Base-by-base conservation (phyloP, 1,139 yeast species). In the Hansenula sp. region DNA sequence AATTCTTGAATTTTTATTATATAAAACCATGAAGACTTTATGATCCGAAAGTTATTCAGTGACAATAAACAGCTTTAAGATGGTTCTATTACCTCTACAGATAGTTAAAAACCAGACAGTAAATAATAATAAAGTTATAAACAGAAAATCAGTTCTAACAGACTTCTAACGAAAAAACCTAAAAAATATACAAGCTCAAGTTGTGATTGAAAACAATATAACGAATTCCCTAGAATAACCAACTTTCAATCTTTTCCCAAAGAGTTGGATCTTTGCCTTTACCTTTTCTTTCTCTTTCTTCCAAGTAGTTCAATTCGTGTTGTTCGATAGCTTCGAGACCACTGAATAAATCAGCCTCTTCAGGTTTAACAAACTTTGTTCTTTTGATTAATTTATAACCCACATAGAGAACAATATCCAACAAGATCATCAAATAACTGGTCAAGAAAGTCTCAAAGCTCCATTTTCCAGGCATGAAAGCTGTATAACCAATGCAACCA, bases 291-390 rank as follows among this genome's bases (percentile, higher is more conserved):
- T 72, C 61, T 9, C 35, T 33, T 27, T 50, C 49, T 36, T 50
- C 54, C 36, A 67, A 59, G 40, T 55, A 49, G 7, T 49, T 34
- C 30, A 47, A 34, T 56, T 79, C 84, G 56, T 80, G 84, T 35
- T 65, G 65, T 47, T 77, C 84, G 40, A 82, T 70, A 53, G 79
- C 86, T 27, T 65, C 72, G 33, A 80, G 58, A 2, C 84, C 86
- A 1, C 76, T 64, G 8, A 57, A 48, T 40, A 82, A 65, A 57
- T 82, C 86, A 18, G 81, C 77, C 21, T 76, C 78, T 19, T 54
- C 54, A 2, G 84, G 73, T 36, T 67, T 65, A 33, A 62, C 66
- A 65, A 79, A 68, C 51, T 72, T 74, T 28, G 86, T 76, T 43
- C 76, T 67, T 58, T 70, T 72, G 19, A 81, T 38, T 9, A 74